Conservation (phyloP, 2,329 filamentous ascomycete genomes). For the Penicillium sp. region DNA sequence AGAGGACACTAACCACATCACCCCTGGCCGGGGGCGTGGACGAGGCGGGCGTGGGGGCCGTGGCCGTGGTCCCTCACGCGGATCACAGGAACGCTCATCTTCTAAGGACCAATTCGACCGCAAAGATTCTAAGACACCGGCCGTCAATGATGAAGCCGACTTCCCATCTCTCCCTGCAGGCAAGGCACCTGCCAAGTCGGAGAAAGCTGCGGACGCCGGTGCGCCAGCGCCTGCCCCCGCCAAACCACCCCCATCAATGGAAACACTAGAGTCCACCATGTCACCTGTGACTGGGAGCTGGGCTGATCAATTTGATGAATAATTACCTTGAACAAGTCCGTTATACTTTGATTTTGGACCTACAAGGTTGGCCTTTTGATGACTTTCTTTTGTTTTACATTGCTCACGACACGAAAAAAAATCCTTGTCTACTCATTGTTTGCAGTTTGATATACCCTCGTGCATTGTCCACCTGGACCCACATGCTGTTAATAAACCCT, state of each 20-base stretch:
- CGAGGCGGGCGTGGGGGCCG: constrained; percentile 26
- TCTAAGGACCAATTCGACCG: constrained; percentile 18
- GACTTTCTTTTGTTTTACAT: constrained; percentile 12
- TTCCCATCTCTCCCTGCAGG: constrained; percentile 37
- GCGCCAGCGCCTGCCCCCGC: not conserved
- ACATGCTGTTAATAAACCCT: not conserved
- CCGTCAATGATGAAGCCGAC: constrained; percentile 31
- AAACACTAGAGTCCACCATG: constrained; percentile 27
- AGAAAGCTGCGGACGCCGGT: not conserved
- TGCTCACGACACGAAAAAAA: constrained; percentile 15
- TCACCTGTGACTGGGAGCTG: constrained; percentile 33
- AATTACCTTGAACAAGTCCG: not conserved
- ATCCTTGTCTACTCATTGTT: not conserved
- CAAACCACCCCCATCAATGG: constrained; percentile 15
- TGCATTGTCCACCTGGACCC: not conserved
- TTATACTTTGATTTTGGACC: not conserved
- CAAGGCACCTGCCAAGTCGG: constrained; percentile 21
- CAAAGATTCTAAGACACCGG: constrained; percentile 19
- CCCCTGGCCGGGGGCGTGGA: constrained; percentile 34
- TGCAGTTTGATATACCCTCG: constrained; percentile 18
- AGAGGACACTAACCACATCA: constrained; percentile 24
- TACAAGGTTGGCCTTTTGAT: not conserved
- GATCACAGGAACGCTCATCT: constrained; percentile 20
- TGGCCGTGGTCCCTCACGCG: constrained; percentile 26
- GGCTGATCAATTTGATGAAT: constrained; percentile 35